These are phyloP conservation scores for Blumeria hordei DNA, from an alignment of 2,329 filamentous ascomycete genomes.

Conservation along the genomic window DNA sequence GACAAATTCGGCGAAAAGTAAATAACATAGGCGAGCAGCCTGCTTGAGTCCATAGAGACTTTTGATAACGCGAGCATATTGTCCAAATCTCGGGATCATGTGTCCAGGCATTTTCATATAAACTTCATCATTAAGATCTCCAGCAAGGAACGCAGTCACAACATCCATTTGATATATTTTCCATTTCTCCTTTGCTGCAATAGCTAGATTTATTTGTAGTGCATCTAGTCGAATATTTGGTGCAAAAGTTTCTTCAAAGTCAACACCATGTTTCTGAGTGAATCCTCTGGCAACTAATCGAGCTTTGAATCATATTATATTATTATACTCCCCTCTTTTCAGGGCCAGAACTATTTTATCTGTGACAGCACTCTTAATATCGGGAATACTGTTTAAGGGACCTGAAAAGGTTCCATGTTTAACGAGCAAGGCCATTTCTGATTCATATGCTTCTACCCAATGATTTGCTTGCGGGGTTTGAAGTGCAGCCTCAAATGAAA, in stretches of 20 bases:
- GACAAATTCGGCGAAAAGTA: background rate
- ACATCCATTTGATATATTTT: background rate
- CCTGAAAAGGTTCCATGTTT: background rate
- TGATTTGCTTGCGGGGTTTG: too few species aligned
- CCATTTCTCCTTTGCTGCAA: background rate
- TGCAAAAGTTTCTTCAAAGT: background rate
- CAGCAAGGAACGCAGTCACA: background rate
- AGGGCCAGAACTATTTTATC: background rate
- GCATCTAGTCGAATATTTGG: background rate
- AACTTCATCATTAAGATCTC: background rate
- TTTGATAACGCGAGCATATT: background rate
- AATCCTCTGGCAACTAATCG: background rate
- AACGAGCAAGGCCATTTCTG: background rate
- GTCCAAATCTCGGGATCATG: background rate
- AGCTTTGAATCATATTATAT: background rate
- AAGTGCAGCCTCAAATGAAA: too few species aligned
- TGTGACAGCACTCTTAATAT: background rate
- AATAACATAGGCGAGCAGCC: background rate
- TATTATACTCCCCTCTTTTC: background rate
- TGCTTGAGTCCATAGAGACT: conserved; percentile 1
- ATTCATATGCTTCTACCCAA: background rate
- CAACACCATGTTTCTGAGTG: background rate
- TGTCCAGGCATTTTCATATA: too few species aligned
- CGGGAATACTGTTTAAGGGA: background rate
- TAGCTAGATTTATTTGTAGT: background rate